These are phyloP conservation scores for Cordia subcordata DNA, from an alignment of 257 asterid species.

Conservation along the genomic window DNA sequence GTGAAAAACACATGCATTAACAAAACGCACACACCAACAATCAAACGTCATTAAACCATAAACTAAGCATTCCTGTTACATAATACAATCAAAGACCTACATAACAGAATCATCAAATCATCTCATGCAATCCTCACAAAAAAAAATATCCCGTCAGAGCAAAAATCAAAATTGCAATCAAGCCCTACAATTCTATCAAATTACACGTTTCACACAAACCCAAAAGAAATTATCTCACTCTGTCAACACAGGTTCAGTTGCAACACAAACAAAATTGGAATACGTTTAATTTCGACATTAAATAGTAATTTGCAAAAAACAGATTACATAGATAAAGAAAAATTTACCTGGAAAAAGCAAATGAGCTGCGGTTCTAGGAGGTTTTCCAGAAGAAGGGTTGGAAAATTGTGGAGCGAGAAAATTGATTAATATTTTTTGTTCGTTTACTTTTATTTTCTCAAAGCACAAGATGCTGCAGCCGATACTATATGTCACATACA, in stretches of 20 bases:
- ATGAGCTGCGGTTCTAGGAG: neutral
- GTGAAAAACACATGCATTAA: conserved; percentile 14
- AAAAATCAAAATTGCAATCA: no score
- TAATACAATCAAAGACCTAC: conserved; percentile 9
- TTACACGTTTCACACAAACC: neutral
- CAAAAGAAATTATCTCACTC: neutral
- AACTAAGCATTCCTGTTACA: conserved; percentile 8
- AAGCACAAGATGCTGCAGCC: neutral
- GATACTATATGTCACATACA: neutral
- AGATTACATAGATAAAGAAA: neutral
- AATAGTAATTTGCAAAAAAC: no score
- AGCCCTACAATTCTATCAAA: neutral
- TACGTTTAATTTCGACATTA: neutral
- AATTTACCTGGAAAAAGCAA: neutral
- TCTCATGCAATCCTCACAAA: conserved; percentile 3
- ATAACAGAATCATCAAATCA: conserved; percentile 5
- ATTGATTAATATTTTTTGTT: no score
- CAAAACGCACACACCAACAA: conserved; percentile 7
- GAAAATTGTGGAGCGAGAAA: no score
- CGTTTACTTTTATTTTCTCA: no score
- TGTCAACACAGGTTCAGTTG: neutral
- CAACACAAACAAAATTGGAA: neutral
- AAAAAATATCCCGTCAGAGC: neutral
- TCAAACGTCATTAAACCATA: conserved; percentile 11
- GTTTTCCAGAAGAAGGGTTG: no score